These are phyloP conservation scores for Cardiospermum halicacabum DNA, from an alignment of 345 rosid species.

Conservation along the genomic window DNA sequence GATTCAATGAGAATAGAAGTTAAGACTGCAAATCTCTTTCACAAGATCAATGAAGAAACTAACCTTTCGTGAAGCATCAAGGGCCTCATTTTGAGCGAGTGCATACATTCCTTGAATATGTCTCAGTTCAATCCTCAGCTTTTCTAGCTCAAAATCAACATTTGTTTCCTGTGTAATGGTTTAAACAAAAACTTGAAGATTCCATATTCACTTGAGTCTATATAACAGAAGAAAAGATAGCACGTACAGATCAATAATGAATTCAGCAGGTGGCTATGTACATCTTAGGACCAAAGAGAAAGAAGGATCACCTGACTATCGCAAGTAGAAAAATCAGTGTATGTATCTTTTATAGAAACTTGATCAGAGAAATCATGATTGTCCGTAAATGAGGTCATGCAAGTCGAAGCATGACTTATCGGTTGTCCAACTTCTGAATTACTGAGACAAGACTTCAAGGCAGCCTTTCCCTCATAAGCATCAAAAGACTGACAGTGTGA, in stretches of 20 bases:
- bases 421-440: constrained; percentile 31
- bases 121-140: constrained; percentile 78
- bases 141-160: constrained; percentile 73
- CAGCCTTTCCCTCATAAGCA: constrained; percentile 32
- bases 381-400: constrained; percentile 39
- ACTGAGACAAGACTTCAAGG: constrained; percentile 28
- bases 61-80: constrained; percentile 83
- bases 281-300: constrained; percentile 8
- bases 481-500: constrained; percentile 42
- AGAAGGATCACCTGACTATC: constrained; percentile 46
- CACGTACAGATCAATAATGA: background rate
- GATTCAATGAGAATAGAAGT: constrained; percentile 3
- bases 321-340: constrained; percentile 35
- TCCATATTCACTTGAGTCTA: background rate
- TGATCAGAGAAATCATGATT: constrained; percentile 47
- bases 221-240: background rate
- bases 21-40: background rate
- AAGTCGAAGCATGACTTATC: constrained; percentile 34
- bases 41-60: constrained; percentile 11
- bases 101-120: constrained; percentile 75
- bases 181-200: constrained; percentile 7
- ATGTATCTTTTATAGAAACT: constrained; percentile 46
- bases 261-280: background rate
- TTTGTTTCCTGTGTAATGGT: constrained; percentile 37
- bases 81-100: constrained; percentile 64